Percentiles rank a stretch among this genome's conserved stretches.
Conservation (phyloP, 2,329 filamentous ascomycete species). For the Sclerotiophoma versabilis region DNA sequence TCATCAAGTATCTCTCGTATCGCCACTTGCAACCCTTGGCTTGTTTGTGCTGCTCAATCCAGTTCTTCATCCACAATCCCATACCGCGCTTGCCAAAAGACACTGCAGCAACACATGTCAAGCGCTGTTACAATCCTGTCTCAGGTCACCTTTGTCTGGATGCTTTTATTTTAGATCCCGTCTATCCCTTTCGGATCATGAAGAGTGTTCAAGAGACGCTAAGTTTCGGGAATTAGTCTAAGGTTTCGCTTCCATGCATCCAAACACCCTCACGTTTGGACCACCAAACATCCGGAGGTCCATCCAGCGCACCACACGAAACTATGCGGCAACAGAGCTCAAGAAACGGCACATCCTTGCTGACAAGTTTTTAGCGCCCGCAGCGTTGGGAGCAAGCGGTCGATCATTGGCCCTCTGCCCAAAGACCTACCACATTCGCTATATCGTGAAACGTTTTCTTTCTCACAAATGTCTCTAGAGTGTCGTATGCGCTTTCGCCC, state of each 20-base stretch:
- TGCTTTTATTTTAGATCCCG: neutral
- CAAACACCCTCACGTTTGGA: conserved; percentile 8
- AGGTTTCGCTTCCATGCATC: conserved; percentile 15
- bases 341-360: conserved; percentile 1
- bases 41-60: neutral
- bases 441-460: conserved; percentile 8
- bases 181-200: neutral
- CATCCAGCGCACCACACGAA: neutral
- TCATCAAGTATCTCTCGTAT: neutral
- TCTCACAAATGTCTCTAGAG: conserved; percentile 13
- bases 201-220: neutral
- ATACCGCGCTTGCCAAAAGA: neutral
- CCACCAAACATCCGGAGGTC: conserved; percentile 1
- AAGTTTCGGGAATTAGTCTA: conserved; percentile 2
- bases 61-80: neutral
- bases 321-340: neutral
- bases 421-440: neutral
- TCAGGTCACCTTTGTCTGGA: neutral
- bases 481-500: neutral
- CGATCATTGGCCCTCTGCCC: neutral
- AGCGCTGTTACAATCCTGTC: neutral
- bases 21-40: neutral
- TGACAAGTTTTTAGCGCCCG: neutral
- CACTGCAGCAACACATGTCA: neutral
- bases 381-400: neutral